Evolutionary conservation across 2,329 filamentous ascomycete species (phyloP).

Genomic region (Daldinia sp.): DNA sequence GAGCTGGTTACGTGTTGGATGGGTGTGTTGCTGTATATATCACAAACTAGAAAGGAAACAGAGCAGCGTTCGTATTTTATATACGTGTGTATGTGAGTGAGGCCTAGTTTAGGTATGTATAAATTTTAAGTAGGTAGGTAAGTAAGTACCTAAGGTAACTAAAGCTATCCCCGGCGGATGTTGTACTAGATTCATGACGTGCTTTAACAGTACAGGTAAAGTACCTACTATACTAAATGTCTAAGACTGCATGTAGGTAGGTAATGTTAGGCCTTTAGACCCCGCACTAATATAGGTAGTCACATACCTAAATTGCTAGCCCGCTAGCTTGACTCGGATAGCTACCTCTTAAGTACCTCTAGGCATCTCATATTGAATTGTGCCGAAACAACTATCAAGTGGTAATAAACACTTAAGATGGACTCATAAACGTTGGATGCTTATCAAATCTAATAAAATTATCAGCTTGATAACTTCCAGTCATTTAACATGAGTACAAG

Average conservation of each 20-base stretch:
- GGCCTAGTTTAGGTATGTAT: no score
- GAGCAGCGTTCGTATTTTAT: background rate
- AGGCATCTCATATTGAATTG: background rate
- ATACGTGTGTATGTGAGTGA: background rate
- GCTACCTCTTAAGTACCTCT: background rate
- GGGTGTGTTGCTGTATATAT: slow-evolving; percentile 5
- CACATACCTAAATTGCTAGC: no score
- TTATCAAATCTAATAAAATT: background rate
- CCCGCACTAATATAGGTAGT: background rate
- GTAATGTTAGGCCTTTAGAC: background rate
- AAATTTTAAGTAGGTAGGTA: no score
- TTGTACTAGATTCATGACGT: no score
- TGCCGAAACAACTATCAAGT: background rate
- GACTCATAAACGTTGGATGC: background rate
- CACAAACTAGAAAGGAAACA: background rate
- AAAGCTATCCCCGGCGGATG: no score
- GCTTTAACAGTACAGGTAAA: no score
- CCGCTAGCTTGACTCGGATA: background rate
- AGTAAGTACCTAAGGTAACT: no score
- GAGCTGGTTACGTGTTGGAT: background rate
- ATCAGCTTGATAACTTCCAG: background rate
- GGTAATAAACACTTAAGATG: no score
- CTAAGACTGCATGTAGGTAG: background rate
- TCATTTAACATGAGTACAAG: background rate
- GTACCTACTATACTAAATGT: no score